A percentile compares a stretch with the other conserved stretches of the same genome.
Evolutionary conservation across 2,329 filamentous ascomycete genomes (phyloP).

Genomic region (Pseudocercospora pini-densiflorae): DNA sequence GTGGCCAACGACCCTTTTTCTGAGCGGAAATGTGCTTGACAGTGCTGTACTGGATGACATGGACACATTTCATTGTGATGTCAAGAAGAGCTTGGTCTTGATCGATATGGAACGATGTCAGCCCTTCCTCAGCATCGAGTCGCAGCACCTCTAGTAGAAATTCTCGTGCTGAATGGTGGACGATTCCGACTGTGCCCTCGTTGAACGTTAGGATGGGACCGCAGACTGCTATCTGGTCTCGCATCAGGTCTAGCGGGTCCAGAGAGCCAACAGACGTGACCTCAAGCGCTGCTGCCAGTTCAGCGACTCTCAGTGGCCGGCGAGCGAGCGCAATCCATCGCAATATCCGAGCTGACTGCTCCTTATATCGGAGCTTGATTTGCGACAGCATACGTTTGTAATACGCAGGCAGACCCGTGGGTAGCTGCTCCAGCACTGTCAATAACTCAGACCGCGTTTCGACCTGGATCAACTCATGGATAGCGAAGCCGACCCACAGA

Average conservation of each 20-base stretch:
- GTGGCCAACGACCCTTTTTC: no score
- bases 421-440: not conserved
- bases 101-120: not conserved
- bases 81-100: no score
- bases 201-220: not conserved
- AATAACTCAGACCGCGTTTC: not conserved
- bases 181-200: not conserved
- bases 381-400: not conserved
- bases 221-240: not conserved
- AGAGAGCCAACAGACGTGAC: not conserved
- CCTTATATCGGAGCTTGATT: not conserved
- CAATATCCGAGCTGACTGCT: not conserved
- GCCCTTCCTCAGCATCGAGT: not conserved
- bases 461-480: not conserved
- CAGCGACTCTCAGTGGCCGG: not conserved
- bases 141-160: not conserved
- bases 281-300: not conserved
- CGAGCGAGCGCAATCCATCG: not conserved
- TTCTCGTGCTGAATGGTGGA: not conserved
- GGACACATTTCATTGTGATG: no score
- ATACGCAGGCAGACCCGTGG: not conserved
- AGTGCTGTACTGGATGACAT: no score
- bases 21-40: no score
- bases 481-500: conserved; percentile 5
- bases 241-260: not conserved